Conservation (phyloP, 2,329 filamentous ascomycete species). For the Trichophyton equinum region DNA sequence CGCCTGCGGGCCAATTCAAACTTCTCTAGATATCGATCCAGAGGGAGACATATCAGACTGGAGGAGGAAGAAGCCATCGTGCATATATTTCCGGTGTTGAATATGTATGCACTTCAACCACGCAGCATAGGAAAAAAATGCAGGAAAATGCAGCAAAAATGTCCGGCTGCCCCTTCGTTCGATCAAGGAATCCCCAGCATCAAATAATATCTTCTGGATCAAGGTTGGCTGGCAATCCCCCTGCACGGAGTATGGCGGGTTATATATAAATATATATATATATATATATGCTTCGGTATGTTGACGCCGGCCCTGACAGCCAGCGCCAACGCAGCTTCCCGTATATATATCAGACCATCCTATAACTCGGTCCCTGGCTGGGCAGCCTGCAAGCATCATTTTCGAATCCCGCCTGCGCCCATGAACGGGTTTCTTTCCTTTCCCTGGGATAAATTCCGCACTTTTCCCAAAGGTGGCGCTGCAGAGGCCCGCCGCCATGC, state of each 20-base stretch:
- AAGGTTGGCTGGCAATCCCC: not conserved
- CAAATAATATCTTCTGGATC: not conserved
- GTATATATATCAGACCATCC: not conserved
- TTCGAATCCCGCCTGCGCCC: not conserved
- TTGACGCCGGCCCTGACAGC: not conserved
- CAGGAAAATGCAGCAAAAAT: not conserved
- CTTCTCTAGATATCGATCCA: not conserved
- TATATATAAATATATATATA: not conserved
- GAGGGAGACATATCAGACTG: not conserved
- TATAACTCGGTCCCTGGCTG: not conserved
- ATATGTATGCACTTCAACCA: too few relatives aligned
- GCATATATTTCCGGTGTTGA: not conserved
- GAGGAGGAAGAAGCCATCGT: not conserved
- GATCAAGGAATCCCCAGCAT: not conserved
- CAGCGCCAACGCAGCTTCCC: not conserved
- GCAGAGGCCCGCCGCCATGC: not conserved
- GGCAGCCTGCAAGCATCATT: not conserved
- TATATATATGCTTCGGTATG: not conserved
- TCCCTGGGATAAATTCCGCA: not conserved
- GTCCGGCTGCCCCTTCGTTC: not conserved
- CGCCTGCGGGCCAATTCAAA: not conserved
- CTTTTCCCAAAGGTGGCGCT: not conserved
- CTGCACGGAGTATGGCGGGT: not conserved
- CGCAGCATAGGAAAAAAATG: not conserved
- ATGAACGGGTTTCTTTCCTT: not conserved